Base-by-base conservation (phyloP, 225 moss, liverwort and hornwort genomes). In the Physcomitrium patens region DNA sequence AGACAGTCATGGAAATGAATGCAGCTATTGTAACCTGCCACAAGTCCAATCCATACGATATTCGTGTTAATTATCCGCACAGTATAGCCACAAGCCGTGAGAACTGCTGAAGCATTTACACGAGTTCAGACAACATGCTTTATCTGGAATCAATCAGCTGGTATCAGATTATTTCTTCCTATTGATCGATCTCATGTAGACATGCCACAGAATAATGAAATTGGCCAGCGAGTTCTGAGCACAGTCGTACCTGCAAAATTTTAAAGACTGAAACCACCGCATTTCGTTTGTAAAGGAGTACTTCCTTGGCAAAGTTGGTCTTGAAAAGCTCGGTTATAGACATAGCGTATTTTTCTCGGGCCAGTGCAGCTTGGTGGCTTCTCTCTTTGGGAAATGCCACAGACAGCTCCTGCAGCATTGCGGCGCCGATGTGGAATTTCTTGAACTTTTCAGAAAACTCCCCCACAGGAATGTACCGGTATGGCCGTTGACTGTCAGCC, bases 261-360 rank as follows among this genome's bases (percentile, higher is more conserved):
- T 91, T 95, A 78, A 93, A 89, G 60, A 87, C 14, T 31, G 91
- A 86, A 12, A 95, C 47, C 48, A 95, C 71, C 6, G 81, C 67
- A 45, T 89, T 88, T 49, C 95, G 83, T 83, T 88, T 88, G 65
- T 86, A 84, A n/a, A 92, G 89, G 54, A 96, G 76, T 64, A 63
- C 69, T 55, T 96, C 95, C 77, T 84, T 95, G 2, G 80, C 81
- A 31, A 91, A 92, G 72, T 73, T 91, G 60, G 91, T 85, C 71
- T 83, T 92, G 60, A 95, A 79, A 23, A 95, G 86, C 82, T 91
- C 80, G 18, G 10, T 2, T 8, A 64, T 56, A 11, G 91, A 73
- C 31, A 88, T 51, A 0, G 82, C 71, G 20, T 78, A 89, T 2
- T 47, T 81, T 13, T 89, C 23, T 9, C 70, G 81, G 7, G 76